Percentiles rank a stretch among this genome's conserved stretches.
These are phyloP conservation scores for Jamesozyma jinghongensis DNA, from an alignment of 805 yeast species.

Conservation along the genomic window DNA sequence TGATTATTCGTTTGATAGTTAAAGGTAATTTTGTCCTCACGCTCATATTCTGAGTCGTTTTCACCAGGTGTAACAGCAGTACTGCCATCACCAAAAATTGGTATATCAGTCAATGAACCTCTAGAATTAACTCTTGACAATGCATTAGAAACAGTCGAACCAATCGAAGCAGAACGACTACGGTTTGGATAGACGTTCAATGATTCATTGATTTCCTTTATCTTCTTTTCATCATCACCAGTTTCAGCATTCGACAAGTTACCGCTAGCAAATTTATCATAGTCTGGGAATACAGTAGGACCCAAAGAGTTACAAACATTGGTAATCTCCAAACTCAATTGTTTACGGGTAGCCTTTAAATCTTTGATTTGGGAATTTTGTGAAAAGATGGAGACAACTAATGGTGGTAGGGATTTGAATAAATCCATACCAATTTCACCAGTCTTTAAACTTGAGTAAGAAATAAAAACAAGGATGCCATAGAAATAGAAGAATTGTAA, in stretches of 20 bases:
- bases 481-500: slow-evolving; percentile 39
- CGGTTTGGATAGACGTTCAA: slow-evolving; percentile 9
- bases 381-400: slow-evolving; percentile 37
- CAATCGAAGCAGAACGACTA: slow-evolving; percentile 24
- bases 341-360: slow-evolving; percentile 50
- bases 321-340: slow-evolving; percentile 63
- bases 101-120: slow-evolving; percentile 54
- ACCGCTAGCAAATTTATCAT: slow-evolving; percentile 34
- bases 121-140: slow-evolving; percentile 54
- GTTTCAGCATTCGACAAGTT: slow-evolving; percentile 2
- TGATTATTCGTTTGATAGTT: neutral
- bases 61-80: neutral
- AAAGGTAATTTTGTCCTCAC: neutral
- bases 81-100: slow-evolving; percentile 38
- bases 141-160: slow-evolving; percentile 45
- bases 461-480: slow-evolving; percentile 55
- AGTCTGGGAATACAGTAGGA: slow-evolving; percentile 81
- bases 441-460: slow-evolving; percentile 76
- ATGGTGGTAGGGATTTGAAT: slow-evolving; percentile 70
- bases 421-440: slow-evolving; percentile 91
- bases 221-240: slow-evolving; percentile 1
- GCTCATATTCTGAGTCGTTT: slow-evolving; percentile 4
- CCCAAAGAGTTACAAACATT: slow-evolving; percentile 75
- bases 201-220: slow-evolving; percentile 3
- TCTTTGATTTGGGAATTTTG: slow-evolving; percentile 37